phyloP scores from a whole-genome alignment of 106 monocot genomes.

The Apostasia ramifera region DNA sequence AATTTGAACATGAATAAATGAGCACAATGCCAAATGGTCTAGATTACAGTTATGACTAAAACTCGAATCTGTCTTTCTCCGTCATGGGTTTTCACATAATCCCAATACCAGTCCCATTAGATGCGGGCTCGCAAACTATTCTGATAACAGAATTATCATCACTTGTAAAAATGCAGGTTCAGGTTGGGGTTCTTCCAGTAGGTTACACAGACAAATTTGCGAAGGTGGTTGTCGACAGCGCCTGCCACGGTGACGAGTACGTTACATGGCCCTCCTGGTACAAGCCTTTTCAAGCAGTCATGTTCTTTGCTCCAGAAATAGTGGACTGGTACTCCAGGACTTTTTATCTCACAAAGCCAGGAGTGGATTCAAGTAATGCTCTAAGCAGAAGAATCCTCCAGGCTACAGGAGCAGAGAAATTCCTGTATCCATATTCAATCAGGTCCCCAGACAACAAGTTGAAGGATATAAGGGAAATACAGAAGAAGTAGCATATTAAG shows the following conservation, averaged over 20 bases:
- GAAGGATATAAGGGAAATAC: too few relatives aligned
- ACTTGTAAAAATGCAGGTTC: constrained; percentile 24
- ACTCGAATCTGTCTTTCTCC: too few relatives aligned
- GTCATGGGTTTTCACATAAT: too few relatives aligned
- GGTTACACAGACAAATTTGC: constrained; percentile 35
- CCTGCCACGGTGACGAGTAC: constrained; percentile 53
- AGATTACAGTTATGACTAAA: too few relatives aligned
- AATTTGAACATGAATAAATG: too few relatives aligned
- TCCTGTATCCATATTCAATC: constrained; percentile 65
- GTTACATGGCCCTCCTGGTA: constrained; percentile 76
- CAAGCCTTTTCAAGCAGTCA: constrained; percentile 28
- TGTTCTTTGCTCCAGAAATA: constrained; percentile 55
- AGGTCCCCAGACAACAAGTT: background rate
- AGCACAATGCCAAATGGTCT: too few relatives aligned
- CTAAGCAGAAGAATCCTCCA: constrained; percentile 56
- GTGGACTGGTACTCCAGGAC: constrained; percentile 34
- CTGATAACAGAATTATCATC: too few relatives aligned
- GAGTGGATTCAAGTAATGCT: constrained; percentile 16
- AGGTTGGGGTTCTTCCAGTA: constrained; percentile 53
- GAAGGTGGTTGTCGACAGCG: constrained; percentile 39
- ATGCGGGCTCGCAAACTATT: too few relatives aligned
- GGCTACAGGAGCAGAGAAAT: constrained; percentile 39
- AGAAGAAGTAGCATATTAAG: too few relatives aligned
- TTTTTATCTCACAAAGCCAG: constrained; percentile 30
- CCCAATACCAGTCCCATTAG: too few relatives aligned